These are phyloP conservation scores for Zymoseptoria passerinii DNA, from an alignment of 2,329 filamentous ascomycete genomes.

Conservation along the genomic window DNA sequence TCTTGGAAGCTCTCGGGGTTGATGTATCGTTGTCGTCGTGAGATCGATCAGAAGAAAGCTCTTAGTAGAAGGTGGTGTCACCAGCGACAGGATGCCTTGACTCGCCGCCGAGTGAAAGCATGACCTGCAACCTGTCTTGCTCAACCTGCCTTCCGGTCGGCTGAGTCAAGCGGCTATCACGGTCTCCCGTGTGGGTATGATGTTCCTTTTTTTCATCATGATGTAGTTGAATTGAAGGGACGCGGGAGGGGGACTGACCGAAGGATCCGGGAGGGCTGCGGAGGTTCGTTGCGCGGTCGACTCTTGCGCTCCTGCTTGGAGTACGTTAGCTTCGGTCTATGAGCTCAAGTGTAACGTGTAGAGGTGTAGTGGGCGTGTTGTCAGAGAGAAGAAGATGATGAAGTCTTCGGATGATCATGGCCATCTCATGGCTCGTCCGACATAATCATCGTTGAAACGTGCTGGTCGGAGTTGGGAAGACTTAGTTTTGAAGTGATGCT, in stretches of 20 bases:
- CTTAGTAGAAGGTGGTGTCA: background rate
- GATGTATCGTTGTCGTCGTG: background rate
- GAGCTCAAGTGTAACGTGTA: background rate
- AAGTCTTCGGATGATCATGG: background rate
- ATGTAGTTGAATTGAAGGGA: background rate
- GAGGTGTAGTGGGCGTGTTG: background rate
- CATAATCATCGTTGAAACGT: background rate
- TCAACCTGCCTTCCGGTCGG: background rate
- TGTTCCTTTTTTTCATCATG: background rate
- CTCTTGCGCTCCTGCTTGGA: background rate
- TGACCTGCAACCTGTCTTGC: background rate
- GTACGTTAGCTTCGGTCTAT: background rate
- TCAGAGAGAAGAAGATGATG: background rate
- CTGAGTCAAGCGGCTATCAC: background rate
- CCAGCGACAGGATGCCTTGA: background rate
- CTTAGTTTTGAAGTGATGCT: background rate
- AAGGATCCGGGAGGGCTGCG: background rate
- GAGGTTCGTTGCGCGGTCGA: background rate
- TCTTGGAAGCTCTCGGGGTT: background rate
- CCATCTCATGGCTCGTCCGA: background rate
- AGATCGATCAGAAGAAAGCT: background rate
- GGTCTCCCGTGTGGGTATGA: background rate
- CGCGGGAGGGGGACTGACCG: background rate
- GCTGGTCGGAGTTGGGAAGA: background rate
- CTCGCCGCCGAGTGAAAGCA: background rate